These are phyloP conservation scores for Phytomonas francai DNA, from an alignment of 208 protist species.

Conservation along the genomic window DNA sequence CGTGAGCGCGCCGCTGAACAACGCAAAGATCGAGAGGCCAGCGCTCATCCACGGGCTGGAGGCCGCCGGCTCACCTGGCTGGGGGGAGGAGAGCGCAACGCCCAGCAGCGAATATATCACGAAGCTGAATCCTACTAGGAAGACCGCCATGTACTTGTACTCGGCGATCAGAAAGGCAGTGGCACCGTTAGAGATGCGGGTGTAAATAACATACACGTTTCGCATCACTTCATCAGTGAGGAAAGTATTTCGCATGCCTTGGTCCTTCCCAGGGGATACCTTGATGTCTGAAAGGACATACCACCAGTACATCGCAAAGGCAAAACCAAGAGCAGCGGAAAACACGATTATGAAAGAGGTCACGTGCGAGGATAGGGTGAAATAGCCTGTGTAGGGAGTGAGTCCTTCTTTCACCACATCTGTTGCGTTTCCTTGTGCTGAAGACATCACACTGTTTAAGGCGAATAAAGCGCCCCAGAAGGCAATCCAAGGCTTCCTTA, in stretches of 20 bases:
- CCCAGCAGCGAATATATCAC: slow-evolving; percentile 80
- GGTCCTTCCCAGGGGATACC: slow-evolving; percentile 41
- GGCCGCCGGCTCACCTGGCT: slow-evolving; percentile 14
- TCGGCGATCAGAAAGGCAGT: slow-evolving; percentile 71
- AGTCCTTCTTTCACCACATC: no score
- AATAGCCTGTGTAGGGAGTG: background rate
- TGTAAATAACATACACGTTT: slow-evolving; percentile 77
- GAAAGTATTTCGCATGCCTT: slow-evolving; percentile 53
- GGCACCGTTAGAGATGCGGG: slow-evolving; percentile 68
- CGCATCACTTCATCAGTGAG: slow-evolving; percentile 79
- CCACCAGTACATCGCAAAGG: slow-evolving; percentile 45
- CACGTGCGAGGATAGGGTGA: slow-evolving; percentile 18
- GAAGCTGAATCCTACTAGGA: slow-evolving; percentile 61
- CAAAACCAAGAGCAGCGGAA: slow-evolving; percentile 26
- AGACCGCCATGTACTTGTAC: slow-evolving; percentile 85
- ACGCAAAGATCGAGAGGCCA: slow-evolving; percentile 51
- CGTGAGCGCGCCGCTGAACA: slow-evolving; percentile 64
- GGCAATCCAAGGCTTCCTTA: background rate
- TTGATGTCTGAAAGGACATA: slow-evolving; percentile 39
- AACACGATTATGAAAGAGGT: slow-evolving; percentile 14
- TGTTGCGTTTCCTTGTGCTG: no score
- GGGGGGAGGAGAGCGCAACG: slow-evolving; percentile 41
- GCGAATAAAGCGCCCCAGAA: background rate
- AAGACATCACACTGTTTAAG: background rate
- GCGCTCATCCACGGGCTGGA: slow-evolving; percentile 52